These are phyloP conservation scores for Penstemon davidsonii DNA, from an alignment of 257 asterid species.

Conservation along the genomic window DNA sequence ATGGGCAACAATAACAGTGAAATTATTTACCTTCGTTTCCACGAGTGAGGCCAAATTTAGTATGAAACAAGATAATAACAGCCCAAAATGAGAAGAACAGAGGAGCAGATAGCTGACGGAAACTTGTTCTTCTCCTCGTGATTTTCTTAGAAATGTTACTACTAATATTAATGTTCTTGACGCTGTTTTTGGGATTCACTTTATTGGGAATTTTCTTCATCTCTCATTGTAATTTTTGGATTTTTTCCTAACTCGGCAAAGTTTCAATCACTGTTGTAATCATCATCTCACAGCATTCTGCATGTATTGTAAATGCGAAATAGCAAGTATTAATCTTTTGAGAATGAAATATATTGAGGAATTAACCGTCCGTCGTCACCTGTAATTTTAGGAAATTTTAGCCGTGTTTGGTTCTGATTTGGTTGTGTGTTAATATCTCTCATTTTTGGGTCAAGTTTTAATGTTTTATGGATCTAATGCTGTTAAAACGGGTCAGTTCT, in stretches of 20 bases:
- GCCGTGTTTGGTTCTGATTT: not conserved
- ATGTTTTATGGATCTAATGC: too few species aligned
- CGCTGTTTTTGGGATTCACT: conserved; percentile 29
- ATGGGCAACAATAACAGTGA: not conserved
- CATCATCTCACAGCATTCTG: not conserved
- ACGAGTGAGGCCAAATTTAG: conserved; percentile 56
- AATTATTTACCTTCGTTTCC: conserved; percentile 61
- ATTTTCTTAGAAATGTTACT: conserved; percentile 7
- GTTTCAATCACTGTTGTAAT: too few species aligned
- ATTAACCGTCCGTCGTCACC: not conserved
- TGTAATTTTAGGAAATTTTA: not conserved
- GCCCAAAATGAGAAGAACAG: conserved; percentile 64
- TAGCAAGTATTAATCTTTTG: not conserved
- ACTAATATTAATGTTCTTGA: conserved; percentile 15
- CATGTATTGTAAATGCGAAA: not conserved
- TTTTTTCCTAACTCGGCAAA: too few species aligned
- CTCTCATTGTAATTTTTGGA: not conserved
- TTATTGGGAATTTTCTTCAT: conserved; percentile 37
- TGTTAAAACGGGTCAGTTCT: too few species aligned
- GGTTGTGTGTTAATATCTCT: not conserved
- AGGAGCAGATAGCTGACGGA: conserved; percentile 46
- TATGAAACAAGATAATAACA: conserved; percentile 45
- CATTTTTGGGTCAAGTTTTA: too few species aligned
- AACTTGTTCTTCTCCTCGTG: conserved; percentile 39
- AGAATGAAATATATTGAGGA: not conserved